Conservation (phyloP, 306 rosid species). For the Vicia sativa region DNA sequence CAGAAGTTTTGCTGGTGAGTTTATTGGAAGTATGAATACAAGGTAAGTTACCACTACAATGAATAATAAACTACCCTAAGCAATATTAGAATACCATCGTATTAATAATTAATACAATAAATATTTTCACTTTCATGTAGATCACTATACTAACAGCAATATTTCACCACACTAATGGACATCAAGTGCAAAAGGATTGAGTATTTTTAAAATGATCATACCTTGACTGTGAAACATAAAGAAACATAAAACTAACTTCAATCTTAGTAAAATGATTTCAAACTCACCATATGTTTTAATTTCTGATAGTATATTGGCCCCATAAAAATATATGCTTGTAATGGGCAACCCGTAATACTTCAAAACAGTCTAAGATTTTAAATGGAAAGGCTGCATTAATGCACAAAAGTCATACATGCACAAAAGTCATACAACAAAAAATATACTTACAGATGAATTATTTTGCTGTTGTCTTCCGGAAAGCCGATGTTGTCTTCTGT, state of each 20-base stretch:
- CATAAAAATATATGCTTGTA: conserved; percentile 98
- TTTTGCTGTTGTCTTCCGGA: too few relatives aligned
- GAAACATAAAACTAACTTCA: neutral
- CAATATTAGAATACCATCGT: conserved; percentile 4
- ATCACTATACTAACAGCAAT: neutral
- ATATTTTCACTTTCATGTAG: too few relatives aligned
- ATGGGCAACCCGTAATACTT: conserved; percentile 59
- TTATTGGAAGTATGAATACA: conserved; percentile 25
- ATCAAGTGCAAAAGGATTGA: neutral
- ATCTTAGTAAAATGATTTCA: conserved; percentile 17
- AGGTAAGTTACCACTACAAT: conserved; percentile 3
- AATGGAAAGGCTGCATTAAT: too few relatives aligned
- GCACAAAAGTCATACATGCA: too few relatives aligned
- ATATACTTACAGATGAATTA: too few relatives aligned
- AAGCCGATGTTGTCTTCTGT: too few relatives aligned
- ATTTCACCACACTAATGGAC: conserved; percentile 21
- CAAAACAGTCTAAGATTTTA: too few relatives aligned
- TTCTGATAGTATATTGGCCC: conserved; percentile 98
- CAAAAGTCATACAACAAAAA: too few relatives aligned
- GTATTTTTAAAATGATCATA: conserved; percentile 16
- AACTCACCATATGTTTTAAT: conserved; percentile 90
- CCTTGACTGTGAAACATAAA: neutral
- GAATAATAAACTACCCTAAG: conserved; percentile 9
- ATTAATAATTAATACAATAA: conserved; percentile 5
- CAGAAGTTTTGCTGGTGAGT: conserved; percentile 28